These are phyloP conservation scores for Amauroascus niger DNA, from an alignment of 2,329 filamentous ascomycete species.

Conservation along the genomic window DNA sequence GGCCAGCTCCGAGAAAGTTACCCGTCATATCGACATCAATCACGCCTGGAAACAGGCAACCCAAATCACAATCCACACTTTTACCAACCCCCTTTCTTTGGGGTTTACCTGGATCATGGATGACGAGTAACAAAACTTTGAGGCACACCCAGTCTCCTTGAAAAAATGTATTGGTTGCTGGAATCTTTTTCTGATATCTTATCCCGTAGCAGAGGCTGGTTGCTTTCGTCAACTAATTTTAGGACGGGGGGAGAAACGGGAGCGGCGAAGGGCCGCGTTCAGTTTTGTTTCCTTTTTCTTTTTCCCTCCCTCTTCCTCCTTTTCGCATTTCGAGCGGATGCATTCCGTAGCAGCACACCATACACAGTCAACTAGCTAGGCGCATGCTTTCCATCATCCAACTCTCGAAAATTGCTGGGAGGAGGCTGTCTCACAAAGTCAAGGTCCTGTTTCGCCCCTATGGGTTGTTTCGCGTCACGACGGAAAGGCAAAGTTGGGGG, in stretches of 20 bases:
- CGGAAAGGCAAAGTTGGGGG: background rate
- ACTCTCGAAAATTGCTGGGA: too few relatives aligned
- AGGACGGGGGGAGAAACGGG: background rate
- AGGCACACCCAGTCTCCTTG: background rate
- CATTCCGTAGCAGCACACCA: too few relatives aligned
- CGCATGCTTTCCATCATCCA: too few relatives aligned
- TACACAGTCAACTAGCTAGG: too few relatives aligned
- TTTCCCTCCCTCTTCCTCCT: too few relatives aligned
- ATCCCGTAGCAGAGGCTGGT: too few relatives aligned
- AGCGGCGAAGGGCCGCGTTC: too few relatives aligned
- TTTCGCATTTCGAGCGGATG: too few relatives aligned
- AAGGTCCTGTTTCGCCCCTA: too few relatives aligned
- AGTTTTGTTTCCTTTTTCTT: too few relatives aligned
- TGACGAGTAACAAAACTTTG: background rate
- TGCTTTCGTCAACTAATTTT: background rate
- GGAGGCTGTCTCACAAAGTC: too few relatives aligned
- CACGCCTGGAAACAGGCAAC: constrained; percentile 2
- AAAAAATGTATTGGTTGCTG: background rate
- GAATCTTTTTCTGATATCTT: too few relatives aligned
- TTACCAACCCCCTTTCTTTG: background rate
- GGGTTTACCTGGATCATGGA: background rate
- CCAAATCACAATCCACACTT: background rate
- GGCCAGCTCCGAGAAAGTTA: background rate
- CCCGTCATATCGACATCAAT: constrained; percentile 2
- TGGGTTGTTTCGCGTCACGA: background rate